phyloP scores from a whole-genome alignment of 305 asterid genomes.

The Andrographis paniculata region DNA sequence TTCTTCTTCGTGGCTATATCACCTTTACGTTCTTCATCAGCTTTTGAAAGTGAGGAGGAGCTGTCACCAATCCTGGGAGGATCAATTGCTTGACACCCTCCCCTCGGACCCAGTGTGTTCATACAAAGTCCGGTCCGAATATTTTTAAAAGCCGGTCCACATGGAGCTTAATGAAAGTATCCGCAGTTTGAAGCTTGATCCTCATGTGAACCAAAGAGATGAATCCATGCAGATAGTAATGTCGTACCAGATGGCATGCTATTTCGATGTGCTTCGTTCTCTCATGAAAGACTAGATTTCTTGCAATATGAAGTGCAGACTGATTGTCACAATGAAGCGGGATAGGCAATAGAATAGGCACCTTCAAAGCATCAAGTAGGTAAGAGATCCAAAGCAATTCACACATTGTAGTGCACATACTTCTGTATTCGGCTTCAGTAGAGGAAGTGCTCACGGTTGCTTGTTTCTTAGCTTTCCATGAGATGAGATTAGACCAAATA shows the following conservation, averaged over 20 bases:
- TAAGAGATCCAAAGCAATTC: neutral
- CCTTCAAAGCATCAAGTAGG: neutral
- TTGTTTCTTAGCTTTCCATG: slow-evolving; percentile 11
- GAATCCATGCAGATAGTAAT: neutral
- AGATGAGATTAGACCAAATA: neutral
- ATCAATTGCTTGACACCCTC: too few relatives aligned
- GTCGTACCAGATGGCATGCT: neutral
- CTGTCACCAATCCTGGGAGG: too few relatives aligned
- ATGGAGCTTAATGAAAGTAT: too few relatives aligned
- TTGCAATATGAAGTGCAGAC: neutral
- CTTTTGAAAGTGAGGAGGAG: too few relatives aligned
- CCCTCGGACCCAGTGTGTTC: too few relatives aligned
- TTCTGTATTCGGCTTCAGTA: neutral
- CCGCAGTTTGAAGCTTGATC: too few relatives aligned
- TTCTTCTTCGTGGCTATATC: too few relatives aligned
- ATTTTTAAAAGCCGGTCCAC: too few relatives aligned
- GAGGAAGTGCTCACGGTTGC: neutral
- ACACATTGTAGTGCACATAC: neutral
- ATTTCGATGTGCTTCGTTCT: slow-evolving; percentile 3
- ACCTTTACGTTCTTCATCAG: too few relatives aligned
- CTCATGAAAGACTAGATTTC: slow-evolving; percentile 5
- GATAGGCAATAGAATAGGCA: neutral
- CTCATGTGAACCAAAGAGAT: neutral
- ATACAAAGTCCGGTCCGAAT: too few relatives aligned
- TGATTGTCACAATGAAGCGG: slow-evolving; percentile 1